Evolutionary conservation across 352 stramenopile genomes (phyloP), one percentile per base, ranked within the genome.

Genomic region (Peronosclerospora sorghi): DNA sequence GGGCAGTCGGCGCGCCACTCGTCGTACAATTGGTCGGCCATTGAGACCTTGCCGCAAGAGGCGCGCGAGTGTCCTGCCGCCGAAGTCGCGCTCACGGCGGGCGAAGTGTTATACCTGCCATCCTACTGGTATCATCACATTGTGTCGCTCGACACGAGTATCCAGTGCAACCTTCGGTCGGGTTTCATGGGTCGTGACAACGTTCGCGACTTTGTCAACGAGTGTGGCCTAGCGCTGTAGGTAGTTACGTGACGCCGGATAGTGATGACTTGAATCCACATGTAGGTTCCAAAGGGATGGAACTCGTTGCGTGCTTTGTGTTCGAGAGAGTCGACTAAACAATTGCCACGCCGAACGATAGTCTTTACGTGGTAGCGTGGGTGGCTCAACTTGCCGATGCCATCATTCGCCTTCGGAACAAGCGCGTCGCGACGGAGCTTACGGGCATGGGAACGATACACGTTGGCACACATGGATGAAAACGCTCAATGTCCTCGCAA

Each of bases 41-140:
- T 56, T 8, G 57, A 43, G 24, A 28, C 41, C 9, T 26, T 76
- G 20, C 37, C 62, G 2, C 35, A 56, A n/a, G 38, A 60, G 1
- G 53, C 52, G 15, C 50, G 67, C 12, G 49, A 80, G 23, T 91
- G 85, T 18, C 66, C 61, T 7, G 64, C 67, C 8, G 90, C 86
- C 5, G 93, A 98, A 50, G 89, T 97, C 6, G 68, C 97, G 2
- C 58, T 98, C 20, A 77, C 76, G 14, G 68, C 79, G 1, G 95
- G 95, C 4, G 93, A 98, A 63, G 85, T 96, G 7, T 53, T 98
- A 19, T 98, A 97, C 60, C 57, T 98, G 20, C 93, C 93, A 6
- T 96, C 87, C 6, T 84, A 72, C 46, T 98, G 87, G 86, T 96
- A 97, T 57, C 94, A 98, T 61, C 95, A 94, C 54, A 97, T 98